Base-by-base conservation (phyloP, 2,329 filamentous ascomycete species). In the Exophiala alcalophila region DNA sequence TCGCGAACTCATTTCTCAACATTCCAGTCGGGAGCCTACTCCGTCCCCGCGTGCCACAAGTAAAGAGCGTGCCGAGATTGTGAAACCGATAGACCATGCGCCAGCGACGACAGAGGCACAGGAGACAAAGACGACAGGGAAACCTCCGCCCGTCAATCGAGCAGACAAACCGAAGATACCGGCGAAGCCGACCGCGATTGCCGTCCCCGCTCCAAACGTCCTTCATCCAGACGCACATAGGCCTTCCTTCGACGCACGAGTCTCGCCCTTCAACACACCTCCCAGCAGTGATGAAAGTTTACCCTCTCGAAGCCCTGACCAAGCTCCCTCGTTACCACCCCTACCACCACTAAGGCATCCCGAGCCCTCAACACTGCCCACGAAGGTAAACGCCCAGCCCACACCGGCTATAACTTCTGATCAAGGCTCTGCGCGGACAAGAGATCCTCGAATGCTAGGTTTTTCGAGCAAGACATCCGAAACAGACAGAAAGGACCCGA, bases 181-280 rank as follows among this genome's bases (percentile, higher is more conserved):
- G 8, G 61, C 65, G 7, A 78, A 79, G 37, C 60, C 58, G 10
- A 19, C 33, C 2, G 20, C 60, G 3, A 58, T 61, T 23, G 57
- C 63, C 3, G 49, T 43, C 30, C 44, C 42, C 4, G 24, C n/a
- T 16, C 12, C 26, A 9, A 42, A 50, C 45, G 47, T 27, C 28
- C 45, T 49, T 24, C 61, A 60, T 9, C 60, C 61, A 24, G 10
- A 61, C 53, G 29, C 50, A 60, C 44, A 55, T 57, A 21, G 60
- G 62, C 54, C 49, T 62, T 52, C 57, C 65, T 58, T 61, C 2
- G 71, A 75, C 28, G 69, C 70, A 21, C 66, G 68, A 36, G 59
- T 81, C 0, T 95, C 91, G 1, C 90, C 91, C 0, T 95, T 96
- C 60, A 89, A 74, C 58, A 95, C 88, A 24, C 89, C 89, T 12